Evolutionary conservation across 345 rosid genomes (phyloP).

Genomic region (Populus nigra): DNA sequence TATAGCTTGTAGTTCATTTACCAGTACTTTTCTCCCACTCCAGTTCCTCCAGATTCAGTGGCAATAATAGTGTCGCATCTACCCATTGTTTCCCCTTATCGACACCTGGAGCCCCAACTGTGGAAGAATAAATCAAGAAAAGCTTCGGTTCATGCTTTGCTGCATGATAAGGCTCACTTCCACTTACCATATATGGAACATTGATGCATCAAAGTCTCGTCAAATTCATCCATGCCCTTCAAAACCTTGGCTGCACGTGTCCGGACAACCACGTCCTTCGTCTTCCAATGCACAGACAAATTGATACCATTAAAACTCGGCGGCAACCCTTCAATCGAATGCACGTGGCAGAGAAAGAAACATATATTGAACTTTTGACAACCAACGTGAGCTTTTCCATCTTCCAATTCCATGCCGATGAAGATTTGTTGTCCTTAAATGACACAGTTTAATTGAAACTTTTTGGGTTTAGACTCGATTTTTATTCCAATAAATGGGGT

Average conservation of each 20-base stretch:
- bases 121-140: constrained; percentile 47
- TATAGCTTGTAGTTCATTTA: constrained; percentile 72
- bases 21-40: constrained; percentile 53
- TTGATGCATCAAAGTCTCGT: constrained; percentile 59
- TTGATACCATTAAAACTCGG: constrained; percentile 40
- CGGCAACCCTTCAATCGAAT: constrained; percentile 73
- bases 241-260: constrained; percentile 47
- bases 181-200: constrained; percentile 58
- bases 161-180: constrained; percentile 49
- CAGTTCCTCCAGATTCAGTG: constrained; percentile 67
- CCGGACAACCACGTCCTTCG: constrained; percentile 54
- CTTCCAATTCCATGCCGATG: constrained; percentile 67
- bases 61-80: constrained; percentile 76
- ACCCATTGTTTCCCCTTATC: constrained; percentile 66
- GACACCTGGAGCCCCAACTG: constrained; percentile 40
- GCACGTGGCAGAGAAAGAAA: constrained; percentile 74
- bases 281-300: constrained; percentile 65
- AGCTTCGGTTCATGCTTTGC: constrained; percentile 64
- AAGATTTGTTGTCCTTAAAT: constrained; percentile 47
- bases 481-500: too few relatives aligned
- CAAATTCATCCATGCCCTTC: constrained; percentile 59
- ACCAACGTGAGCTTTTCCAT: constrained; percentile 69
- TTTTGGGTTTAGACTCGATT: constrained; percentile 24
- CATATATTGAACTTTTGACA: constrained; percentile 52
- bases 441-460: constrained; percentile 15